Evolutionary conservation across 495 filamentous ascomycete genomes (phyloP), one percentile per base, ranked within the genome.

Genomic region (Aspergillus olivimuriae): DNA sequence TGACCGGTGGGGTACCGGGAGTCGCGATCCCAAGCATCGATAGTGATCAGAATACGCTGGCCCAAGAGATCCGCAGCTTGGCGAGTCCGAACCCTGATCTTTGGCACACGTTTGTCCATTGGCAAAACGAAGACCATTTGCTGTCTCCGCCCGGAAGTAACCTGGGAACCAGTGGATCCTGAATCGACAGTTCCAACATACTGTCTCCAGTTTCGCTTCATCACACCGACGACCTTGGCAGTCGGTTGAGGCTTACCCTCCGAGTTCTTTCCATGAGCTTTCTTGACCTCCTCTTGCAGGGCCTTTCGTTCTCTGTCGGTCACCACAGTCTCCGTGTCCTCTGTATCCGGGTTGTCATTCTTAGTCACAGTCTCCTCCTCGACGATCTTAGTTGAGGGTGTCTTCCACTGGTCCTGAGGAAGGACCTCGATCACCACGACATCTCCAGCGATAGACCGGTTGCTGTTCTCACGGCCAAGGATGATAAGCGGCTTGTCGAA

Each of bases 51-150:
- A 46, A 98, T 84, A 34, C 94, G 80, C 68, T 95, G 89, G 7
- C 94, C 91, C 7, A 96, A 55, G 2, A 98, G 72, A 51, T 92
- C 87, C 7, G 77, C 76, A 28, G 87, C 91, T 62, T 96, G 94
- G 21, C 92, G 76, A 16, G 92, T 97, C 18, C 87, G 83, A 34
- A 98, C 71, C 44, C 90, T 79, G 48, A 98, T 97, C 67, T 96
- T 98, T 1, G 92, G 92, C 19, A 98, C 85, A 39, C 86, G 80
- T 67, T 94, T 97, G 63, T 97, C 89, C 94, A 98, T 97, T 2
- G 94, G 89, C 24, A 96, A 76, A 4, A 98, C 72, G 57, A 98
- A 97, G 9, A 98, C 87, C 18, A 75, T 91, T 60, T 97, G 89
- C 53, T 95, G 91, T 44, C 81, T 82, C 20, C 89, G 74, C 26